Conservation (phyloP, 371 early-diverging fungal genomes). For the Mucor sp. region DNA sequence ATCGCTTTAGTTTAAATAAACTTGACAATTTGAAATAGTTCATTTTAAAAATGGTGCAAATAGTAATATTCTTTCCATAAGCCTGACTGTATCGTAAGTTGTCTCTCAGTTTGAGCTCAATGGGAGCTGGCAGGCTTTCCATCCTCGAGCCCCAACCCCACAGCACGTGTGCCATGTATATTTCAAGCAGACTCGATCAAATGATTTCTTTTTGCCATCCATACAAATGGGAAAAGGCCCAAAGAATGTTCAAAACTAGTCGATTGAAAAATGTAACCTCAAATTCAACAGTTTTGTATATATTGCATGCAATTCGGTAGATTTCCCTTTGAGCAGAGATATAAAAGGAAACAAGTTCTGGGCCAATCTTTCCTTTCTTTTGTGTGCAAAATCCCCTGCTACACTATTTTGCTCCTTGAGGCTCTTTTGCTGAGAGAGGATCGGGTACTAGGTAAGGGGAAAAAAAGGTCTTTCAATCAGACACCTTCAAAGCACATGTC, state of each 20-base stretch:
- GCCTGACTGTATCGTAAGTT: no score
- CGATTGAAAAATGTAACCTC: slow-evolving; percentile 5
- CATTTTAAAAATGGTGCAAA: no score
- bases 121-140: neutral
- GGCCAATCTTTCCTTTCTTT: neutral
- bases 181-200: neutral
- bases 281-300: neutral
- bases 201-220: neutral
- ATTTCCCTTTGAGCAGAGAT: neutral
- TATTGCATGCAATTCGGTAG: neutral
- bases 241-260: neutral
- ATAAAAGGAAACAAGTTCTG: slow-evolving; percentile 6
- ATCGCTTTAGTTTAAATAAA: no score
- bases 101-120: neutral
- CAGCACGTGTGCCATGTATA: neutral
- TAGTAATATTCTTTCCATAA: no score
- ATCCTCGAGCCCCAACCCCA: neutral
- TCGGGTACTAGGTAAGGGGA: slow-evolving; percentile 16
- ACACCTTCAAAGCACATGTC: slow-evolving; percentile 5
- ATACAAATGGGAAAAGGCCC: neutral
- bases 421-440: neutral
- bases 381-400: slow-evolving; percentile 1
- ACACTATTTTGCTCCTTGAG: neutral
- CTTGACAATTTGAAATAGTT: no score
- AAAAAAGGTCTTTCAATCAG: slow-evolving; percentile 1